Base-by-base conservation (phyloP, 495 filamentous ascomycete species). In the Geopyxis carbonaria region DNA sequence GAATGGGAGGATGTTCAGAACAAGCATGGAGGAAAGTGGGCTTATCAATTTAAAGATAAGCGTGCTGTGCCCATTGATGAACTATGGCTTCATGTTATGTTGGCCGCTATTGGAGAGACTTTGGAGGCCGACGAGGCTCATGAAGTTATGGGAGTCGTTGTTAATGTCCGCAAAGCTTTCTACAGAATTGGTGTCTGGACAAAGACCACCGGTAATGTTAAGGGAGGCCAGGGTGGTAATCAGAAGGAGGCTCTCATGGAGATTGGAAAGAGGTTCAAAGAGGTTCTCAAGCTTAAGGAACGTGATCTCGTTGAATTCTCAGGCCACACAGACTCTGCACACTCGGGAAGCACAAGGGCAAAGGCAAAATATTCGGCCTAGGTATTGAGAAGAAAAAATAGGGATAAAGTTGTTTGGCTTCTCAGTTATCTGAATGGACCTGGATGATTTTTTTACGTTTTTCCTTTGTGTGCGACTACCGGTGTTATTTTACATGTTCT, bases 1-100 rank as follows among this genome's bases (percentile, higher is more conserved):
- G 89, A 99, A 63, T 99, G 89, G 89, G 89, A 99, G 61, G 89
- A 95, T 57, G 61, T 69, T 13, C 85, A 94, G 63, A 97, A 97
- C 66, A 97, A 95, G 73, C 84, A 93, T 57, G 89, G 89, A 47
- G 89, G 89, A 59, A 93, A 93, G 65, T 97, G 89, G 89, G 80
- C 86, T 20, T 94, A 83, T 63, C 76, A 79, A 48, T 93, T 93
- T 75, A 91, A 87, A 64, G 83, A 93, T 41, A 93, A 89, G 69
- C 81, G 82, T 46, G 68, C 62, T 42, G 73, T 87, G 49, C 76
- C 78, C 44, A 93, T 94, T 61, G 91, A 99, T 53, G 81, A 92
- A 27, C 69, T 93, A 21, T 99, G 89, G 89, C 75, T 99, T 34
- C 79, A 95, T 58, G 80, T 87, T 28, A 93, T 95, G 75, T 73